Evolutionary conservation across 495 filamentous ascomycete genomes (phyloP).

Genomic region (Aspergillus saccharolyticus): DNA sequence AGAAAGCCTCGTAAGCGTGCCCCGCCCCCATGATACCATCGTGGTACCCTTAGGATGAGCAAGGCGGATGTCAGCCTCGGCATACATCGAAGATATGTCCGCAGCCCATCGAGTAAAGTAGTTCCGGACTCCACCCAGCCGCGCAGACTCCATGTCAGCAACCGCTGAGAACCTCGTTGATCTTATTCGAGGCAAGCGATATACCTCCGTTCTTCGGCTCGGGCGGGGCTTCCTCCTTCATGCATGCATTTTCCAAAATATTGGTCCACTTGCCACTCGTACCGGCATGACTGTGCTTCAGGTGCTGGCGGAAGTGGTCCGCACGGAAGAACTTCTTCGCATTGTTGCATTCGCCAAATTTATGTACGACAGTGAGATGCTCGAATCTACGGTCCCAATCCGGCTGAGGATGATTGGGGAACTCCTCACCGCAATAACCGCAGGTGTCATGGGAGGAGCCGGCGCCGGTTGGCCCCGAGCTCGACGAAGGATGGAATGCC

Average conservation of each 20-base stretch:
- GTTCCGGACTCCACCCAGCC: neutral
- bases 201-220: conserved; percentile 28
- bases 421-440: conserved; percentile 95
- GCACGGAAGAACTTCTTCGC: conserved; percentile 97
- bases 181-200: conserved; percentile 30
- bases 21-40: too few relatives aligned
- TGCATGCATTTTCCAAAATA: conserved; percentile 92
- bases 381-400: conserved; percentile 83
- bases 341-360: conserved; percentile 97
- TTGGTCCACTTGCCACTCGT: conserved; percentile 99
- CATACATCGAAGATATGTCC: neutral
- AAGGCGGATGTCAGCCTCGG: neutral
- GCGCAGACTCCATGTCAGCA: conserved; percentile 20
- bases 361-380: conserved; percentile 86
- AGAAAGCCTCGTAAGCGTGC: too few relatives aligned
- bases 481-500: conserved; percentile 75
- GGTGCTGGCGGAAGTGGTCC: conserved; percentile 95
- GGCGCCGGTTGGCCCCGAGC: conserved; percentile 31
- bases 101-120: neutral
- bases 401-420: conserved; percentile 60
- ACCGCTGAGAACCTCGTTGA: conserved; percentile 32
- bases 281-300: conserved; percentile 96
- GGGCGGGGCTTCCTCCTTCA: conserved; percentile 76
- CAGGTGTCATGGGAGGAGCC: conserved; percentile 65
- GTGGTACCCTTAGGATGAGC: neutral